phyloP scores from a whole-genome alignment of 2,329 filamentous ascomycete genomes.

The Ceratocystis lukuohia region DNA sequence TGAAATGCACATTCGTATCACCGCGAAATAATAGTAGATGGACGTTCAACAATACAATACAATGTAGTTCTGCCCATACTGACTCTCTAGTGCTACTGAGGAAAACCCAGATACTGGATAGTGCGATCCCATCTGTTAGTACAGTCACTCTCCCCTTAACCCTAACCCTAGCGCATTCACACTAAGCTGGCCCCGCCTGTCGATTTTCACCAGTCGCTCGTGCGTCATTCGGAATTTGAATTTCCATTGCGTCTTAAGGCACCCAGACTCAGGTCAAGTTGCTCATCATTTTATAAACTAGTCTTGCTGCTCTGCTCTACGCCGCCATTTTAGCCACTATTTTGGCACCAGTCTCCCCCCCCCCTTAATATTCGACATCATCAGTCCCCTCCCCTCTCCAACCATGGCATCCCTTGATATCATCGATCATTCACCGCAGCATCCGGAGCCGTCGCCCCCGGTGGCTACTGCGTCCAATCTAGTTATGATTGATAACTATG shows the following conservation, averaged over 20 bases:
- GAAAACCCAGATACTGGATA: neutral
- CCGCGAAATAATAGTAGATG: no score
- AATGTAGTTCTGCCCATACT: no score
- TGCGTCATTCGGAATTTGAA: neutral
- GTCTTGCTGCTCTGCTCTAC: neutral
- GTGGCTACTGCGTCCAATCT: constrained; percentile 76
- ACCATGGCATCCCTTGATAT: constrained; percentile 39
- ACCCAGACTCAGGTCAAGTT: neutral
- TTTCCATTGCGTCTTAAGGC: neutral
- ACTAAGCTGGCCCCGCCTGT: constrained; percentile 9
- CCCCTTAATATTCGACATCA: neutral
- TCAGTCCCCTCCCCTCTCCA: neutral
- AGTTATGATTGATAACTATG: constrained; percentile 95
- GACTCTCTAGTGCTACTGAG: neutral
- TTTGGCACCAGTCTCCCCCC: neutral
- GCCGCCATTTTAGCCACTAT: neutral
- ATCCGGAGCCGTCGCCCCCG: constrained; percentile 60
- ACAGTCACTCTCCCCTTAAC: neutral
- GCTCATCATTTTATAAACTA: neutral
- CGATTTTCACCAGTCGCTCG: neutral
- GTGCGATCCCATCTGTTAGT: neutral
- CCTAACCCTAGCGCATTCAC: neutral
- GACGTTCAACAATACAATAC: no score
- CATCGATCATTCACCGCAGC: constrained; percentile 73
- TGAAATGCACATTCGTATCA: no score